Evolutionary conservation across 164 flowering plant genomes (phyloP).

Genomic region (Paratinospora sagittata): DNA sequence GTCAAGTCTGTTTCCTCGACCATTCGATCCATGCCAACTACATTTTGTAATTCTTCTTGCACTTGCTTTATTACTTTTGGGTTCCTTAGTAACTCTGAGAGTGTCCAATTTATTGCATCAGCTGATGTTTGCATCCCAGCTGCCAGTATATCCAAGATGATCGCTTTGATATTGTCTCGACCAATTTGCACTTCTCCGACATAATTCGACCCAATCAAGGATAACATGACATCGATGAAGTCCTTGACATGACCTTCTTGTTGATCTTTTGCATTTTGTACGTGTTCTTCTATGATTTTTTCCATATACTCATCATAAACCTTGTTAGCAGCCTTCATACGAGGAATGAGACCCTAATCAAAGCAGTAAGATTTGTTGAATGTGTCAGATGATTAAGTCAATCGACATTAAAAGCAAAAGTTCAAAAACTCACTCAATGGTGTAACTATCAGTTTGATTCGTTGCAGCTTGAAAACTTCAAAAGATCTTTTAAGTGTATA

Average conservation of each 20-base stretch:
- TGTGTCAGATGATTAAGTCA: not conserved
- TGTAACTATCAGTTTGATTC: no score
- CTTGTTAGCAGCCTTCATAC: not conserved
- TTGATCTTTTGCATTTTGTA: not conserved
- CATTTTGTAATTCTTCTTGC: constrained; percentile 7
- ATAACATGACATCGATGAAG: constrained; percentile 14
- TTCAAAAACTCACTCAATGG: no score
- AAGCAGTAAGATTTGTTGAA: no score
- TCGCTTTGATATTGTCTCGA: constrained; percentile 2
- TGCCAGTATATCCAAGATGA: constrained; percentile 6
- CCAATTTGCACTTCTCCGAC: not conserved
- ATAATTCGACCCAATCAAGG: not conserved
- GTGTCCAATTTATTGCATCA: constrained; percentile 2
- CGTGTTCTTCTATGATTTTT: constrained; percentile 15
- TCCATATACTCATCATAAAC: constrained; percentile 7
- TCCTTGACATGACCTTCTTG: not conserved
- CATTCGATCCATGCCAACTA: constrained; percentile 14
- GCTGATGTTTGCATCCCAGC: constrained; percentile 12
- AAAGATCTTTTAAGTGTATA: no score
- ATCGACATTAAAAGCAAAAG: not conserved
- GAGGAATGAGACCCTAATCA: constrained; percentile 9
- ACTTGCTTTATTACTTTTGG: constrained; percentile 2
- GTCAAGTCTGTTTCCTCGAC: constrained; percentile 20
- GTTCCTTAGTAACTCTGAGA: constrained; percentile 13
- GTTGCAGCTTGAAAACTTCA: no score